Base-by-base conservation (phyloP, 345 rosid species). In the Pistacia vera region DNA sequence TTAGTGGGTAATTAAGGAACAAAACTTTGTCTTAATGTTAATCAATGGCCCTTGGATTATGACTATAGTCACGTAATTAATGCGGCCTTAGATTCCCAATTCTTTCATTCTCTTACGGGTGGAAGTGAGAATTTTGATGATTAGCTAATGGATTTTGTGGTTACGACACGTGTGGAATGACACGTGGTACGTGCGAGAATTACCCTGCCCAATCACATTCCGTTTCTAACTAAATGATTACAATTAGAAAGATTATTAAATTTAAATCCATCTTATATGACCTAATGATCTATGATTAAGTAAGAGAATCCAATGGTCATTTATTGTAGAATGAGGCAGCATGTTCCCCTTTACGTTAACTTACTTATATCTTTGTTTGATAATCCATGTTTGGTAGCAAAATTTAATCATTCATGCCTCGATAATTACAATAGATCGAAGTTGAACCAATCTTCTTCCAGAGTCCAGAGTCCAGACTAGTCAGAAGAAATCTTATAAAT, bases 1-100 rank as follows among this genome's bases (percentile, higher is more conserved):
- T 54, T 22, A 22, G 46, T 10, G 74, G 49, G 52, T 72, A 51
- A 54, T 11, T 56, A 13, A n/a, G 71, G 77, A 41, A 55, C 36
- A 8, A 16, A 55, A 5, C n/a, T 49, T 77, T 57, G 76, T 82
- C 85, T 58, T 22, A 44, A 67, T 52, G 59, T 44, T 20, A 20
- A 48, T 16, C 38, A 16, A 7, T 68, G 77, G 72, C 80, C 79
- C 81, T 79, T 73, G 68, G 78, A 79, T 70, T 74, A 76, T 49
- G 75, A 75, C 75, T 11, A 54, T 33, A 63, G 64, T 71, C 78
- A 68, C 5, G 52, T 28, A 44, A 55, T 36, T 28, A 44, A 55
- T 36, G 52, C 38, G 20, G 30, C 66, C 74, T 44, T 69, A 73
- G 85, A 79, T 81, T 79, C 85, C 75, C 46, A 54, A 12, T 48